Conservation (phyloP, 2,329 filamentous ascomycete species). For the Ceratocystis huliohia region DNA sequence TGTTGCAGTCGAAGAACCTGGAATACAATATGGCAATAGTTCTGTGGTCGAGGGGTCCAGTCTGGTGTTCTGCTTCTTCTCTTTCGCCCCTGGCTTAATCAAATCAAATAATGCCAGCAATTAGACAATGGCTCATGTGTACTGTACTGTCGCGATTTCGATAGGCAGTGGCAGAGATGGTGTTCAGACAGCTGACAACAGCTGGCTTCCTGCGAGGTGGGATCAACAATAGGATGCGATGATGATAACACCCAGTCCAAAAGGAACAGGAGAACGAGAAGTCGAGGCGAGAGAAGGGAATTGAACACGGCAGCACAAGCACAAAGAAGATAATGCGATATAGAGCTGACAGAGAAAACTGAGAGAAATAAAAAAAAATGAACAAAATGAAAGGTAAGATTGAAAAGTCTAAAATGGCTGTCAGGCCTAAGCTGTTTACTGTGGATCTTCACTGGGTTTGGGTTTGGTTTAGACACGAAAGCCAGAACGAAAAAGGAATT, state of each 20-base stretch:
- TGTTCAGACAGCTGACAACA: background rate
- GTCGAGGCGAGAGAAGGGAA: background rate
- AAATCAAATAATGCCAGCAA: constrained; percentile 11
- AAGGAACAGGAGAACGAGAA: background rate
- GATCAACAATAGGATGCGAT: background rate
- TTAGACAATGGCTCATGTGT: constrained; percentile 4
- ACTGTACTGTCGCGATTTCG: constrained; percentile 10
- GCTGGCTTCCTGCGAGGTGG: background rate
- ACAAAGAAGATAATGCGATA: background rate
- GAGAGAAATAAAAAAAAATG: background rate
- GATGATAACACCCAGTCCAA: background rate
- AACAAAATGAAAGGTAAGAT: background rate
- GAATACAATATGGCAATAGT: constrained; percentile 2
- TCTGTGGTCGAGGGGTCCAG: constrained; percentile 16
- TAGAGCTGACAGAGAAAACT: background rate
- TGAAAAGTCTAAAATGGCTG: background rate
- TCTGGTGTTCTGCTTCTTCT: constrained; percentile 13
- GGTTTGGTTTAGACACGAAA: constrained; percentile 6
- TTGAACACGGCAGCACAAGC: background rate
- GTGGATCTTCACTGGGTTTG: background rate
- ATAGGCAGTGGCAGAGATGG: background rate
- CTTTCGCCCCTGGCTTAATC: constrained; percentile 19
- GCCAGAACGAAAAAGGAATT: constrained; percentile 11
- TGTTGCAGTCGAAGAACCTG: background rate
- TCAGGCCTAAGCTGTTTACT: background rate